Evolutionary conservation across 2,329 filamentous ascomycete genomes (phyloP).

Genomic region (Cucurbitaria berberidis): DNA sequence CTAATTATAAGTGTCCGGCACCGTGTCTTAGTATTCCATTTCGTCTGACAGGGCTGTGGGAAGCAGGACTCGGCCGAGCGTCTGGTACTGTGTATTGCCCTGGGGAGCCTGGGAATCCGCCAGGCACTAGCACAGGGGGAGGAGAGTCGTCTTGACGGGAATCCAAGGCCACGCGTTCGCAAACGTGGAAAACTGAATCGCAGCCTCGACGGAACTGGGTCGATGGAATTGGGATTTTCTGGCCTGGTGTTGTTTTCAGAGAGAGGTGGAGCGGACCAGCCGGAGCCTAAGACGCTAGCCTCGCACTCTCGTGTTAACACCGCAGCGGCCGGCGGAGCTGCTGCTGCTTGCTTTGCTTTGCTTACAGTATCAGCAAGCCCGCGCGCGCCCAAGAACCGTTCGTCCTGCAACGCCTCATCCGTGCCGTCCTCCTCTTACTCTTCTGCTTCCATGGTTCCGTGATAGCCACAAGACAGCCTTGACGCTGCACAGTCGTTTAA

Average conservation of each 20-base stretch:
- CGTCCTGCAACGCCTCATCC: conserved; percentile 3
- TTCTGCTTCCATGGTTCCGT: neutral
- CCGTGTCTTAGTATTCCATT: neutral
- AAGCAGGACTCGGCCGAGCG: neutral
- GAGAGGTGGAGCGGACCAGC: neutral
- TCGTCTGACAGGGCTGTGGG: conserved; percentile 12
- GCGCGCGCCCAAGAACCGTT: conserved; percentile 3
- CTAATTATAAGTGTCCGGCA: neutral
- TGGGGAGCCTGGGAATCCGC: neutral
- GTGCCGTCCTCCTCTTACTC: neutral
- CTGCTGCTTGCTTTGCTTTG: conserved; percentile 7
- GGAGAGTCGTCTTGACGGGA: neutral
- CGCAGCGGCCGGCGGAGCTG: conserved; percentile 18
- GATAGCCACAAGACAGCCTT: neutral
- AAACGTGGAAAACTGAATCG: conserved; percentile 1
- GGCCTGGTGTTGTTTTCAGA: neutral
- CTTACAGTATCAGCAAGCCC: conserved; percentile 10
- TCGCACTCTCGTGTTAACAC: conserved; percentile 12
- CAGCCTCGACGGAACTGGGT: too few relatives aligned
- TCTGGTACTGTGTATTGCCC: neutral
- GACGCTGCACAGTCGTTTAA: conserved; percentile 5
- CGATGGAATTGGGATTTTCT: neutral
- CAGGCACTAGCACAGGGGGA: neutral
- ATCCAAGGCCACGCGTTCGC: conserved; percentile 14
- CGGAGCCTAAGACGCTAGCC: neutral